These are phyloP conservation scores for Saccharomyces hybrid DNA, from an alignment of 1,139 yeast genomes.

Conservation along the genomic window DNA sequence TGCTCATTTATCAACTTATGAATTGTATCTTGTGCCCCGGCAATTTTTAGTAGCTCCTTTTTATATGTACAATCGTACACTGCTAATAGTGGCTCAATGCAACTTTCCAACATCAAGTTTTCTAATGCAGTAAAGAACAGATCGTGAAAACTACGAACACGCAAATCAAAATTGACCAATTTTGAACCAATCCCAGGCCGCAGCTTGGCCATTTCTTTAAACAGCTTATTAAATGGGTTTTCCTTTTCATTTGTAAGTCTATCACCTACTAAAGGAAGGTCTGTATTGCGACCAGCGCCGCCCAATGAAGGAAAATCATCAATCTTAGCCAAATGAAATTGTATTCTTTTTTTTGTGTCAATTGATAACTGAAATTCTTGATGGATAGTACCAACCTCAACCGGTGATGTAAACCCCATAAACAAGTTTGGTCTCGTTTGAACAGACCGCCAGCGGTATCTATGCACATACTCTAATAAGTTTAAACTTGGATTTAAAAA, in stretches of 20 bases:
- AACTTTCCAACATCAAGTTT: slow-evolving; percentile 61
- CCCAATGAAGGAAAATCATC: background rate
- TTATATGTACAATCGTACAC: slow-evolving; percentile 55
- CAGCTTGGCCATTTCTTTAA: slow-evolving; percentile 27
- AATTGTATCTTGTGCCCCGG: slow-evolving; percentile 34
- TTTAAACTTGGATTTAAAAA: slow-evolving; percentile 81
- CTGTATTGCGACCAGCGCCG: background rate
- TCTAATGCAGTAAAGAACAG: slow-evolving; percentile 36
- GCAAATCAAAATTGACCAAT: slow-evolving; percentile 4
- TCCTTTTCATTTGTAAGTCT: slow-evolving; percentile 7
- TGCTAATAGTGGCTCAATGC: slow-evolving; percentile 69
- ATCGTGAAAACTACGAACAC: background rate
- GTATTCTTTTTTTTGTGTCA: background rate
- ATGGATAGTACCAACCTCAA: background rate
- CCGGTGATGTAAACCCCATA: slow-evolving; percentile 36
- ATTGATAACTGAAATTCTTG: slow-evolving; percentile 2
- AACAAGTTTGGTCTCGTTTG: slow-evolving; percentile 46
- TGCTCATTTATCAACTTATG: slow-evolving; percentile 43
- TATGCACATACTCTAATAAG: slow-evolving; percentile 41
- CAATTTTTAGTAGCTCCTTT: slow-evolving; percentile 48
- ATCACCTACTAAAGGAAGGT: background rate
- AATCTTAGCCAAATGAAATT: background rate
- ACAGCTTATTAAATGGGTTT: slow-evolving; percentile 34
- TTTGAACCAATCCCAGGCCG: slow-evolving; percentile 4
- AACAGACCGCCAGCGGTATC: slow-evolving; percentile 45